A percentile compares a stretch with the other conserved stretches of the same genome.
Evolutionary conservation across 148 eudicot genomes (phyloP).

Genomic region (Beta vulgaris): DNA sequence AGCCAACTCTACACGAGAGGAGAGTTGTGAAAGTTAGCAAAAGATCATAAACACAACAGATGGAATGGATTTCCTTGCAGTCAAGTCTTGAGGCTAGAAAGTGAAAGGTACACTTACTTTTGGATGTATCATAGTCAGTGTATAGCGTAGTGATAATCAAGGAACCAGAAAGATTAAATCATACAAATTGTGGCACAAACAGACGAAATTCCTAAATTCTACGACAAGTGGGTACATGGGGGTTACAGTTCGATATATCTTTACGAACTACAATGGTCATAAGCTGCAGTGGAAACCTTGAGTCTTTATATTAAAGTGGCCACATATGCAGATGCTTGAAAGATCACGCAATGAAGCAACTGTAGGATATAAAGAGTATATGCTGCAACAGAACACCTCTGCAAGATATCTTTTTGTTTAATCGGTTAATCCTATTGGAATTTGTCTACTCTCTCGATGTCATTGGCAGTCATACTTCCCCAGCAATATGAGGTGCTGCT

Average conservation of each 20-base stretch:
- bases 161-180: neutral
- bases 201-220: neutral
- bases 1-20: slow-evolving; percentile 59
- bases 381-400: neutral
- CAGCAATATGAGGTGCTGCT: neutral
- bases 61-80: neutral
- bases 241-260: no score
- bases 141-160: no score
- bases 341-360: neutral
- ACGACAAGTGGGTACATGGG: no score
- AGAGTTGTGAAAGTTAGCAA: neutral
- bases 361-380: neutral
- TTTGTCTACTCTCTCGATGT: neutral
- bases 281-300: no score
- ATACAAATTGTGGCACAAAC: neutral
- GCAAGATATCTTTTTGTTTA: neutral
- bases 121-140: neutral
- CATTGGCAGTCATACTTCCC: neutral
- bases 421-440: neutral
- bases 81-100: neutral
- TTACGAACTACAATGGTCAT: no score
- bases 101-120: neutral
- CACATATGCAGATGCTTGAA: neutral
- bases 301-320: neutral
- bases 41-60: neutral